These are phyloP conservation scores for Macadamia integrifolia DNA, from an alignment of 164 flowering plant species.

Conservation along the genomic window DNA sequence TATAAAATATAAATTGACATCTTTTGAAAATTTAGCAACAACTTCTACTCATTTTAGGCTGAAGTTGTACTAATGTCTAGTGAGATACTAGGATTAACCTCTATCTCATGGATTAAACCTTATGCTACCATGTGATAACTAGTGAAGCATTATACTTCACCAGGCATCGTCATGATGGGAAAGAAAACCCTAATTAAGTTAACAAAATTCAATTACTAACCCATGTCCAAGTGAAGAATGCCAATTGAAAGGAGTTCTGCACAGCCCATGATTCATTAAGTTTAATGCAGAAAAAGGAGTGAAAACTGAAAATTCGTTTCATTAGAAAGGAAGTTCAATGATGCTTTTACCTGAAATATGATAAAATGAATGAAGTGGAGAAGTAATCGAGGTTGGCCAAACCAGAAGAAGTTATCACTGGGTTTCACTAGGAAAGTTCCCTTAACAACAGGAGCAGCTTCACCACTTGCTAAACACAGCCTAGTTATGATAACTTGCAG, in stretches of 20 bases:
- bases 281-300: too few species aligned
- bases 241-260: slow-evolving; percentile 77
- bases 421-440: slow-evolving; percentile 44
- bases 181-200: neutral
- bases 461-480: slow-evolving; percentile 38
- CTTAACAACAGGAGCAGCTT: slow-evolving; percentile 28
- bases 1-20: too few species aligned
- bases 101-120: too few species aligned
- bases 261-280: slow-evolving; percentile 40
- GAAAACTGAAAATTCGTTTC: neutral
- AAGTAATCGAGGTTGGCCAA: slow-evolving; percentile 37
- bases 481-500: slow-evolving; percentile 42
- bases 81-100: too few species aligned
- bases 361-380: slow-evolving; percentile 54
- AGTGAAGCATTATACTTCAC: too few species aligned
- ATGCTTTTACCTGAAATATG: slow-evolving; percentile 45
- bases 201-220: slow-evolving; percentile 24
- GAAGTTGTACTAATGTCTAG: too few species aligned
- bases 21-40: too few species aligned
- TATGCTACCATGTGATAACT: too few species aligned
- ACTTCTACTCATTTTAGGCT: too few species aligned
- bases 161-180: too few species aligned
- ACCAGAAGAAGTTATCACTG: slow-evolving; percentile 48
- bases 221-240: slow-evolving; percentile 71
- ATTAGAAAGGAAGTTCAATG: neutral